A percentile compares a stretch with the other conserved stretches of the same genome.
phyloP scores from a whole-genome alignment of 208 protist genomes.

The Porcisia hertigi region DNA sequence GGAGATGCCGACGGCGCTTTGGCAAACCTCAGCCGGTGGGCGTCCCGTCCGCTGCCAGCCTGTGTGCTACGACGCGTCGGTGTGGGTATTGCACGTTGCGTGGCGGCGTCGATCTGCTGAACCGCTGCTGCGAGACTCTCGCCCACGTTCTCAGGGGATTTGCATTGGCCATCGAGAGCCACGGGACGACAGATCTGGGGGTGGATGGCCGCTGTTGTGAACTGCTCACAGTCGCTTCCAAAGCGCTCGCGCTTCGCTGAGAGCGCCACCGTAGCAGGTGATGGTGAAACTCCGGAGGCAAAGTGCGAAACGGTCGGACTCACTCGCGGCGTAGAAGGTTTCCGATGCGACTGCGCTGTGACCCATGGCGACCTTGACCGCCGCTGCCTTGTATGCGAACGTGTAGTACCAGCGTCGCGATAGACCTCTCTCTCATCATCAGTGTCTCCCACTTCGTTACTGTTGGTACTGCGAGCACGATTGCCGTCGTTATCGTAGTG shows the following conservation, averaged over 20 bases:
- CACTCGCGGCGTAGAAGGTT: background rate
- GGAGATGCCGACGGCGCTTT: background rate
- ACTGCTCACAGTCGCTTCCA: background rate
- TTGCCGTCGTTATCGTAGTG: background rate
- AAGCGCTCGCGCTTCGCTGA: background rate
- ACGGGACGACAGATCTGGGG: background rate
- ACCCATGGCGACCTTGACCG: background rate
- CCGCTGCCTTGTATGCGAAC: background rate
- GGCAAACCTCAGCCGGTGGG: background rate
- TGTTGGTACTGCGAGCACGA: background rate
- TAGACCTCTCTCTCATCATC: constrained; percentile 10
- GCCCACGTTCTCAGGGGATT: background rate
- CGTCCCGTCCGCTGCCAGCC: background rate
- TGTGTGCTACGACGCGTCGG: constrained; percentile 11
- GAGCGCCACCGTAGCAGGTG: background rate
- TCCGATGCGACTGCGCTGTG: background rate
- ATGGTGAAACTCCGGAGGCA: background rate
- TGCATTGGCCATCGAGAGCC: background rate
- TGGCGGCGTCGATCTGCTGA: constrained; percentile 23
- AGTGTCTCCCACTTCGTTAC: background rate
- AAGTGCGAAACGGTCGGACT: background rate
- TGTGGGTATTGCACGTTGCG: constrained; percentile 1
- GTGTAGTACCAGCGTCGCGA: constrained; percentile 3
- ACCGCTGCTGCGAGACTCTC: constrained; percentile 18
- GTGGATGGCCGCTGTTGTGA: background rate